phyloP scores from a whole-genome alignment of 805 yeast genomes.

The Candida succiphila region DNA sequence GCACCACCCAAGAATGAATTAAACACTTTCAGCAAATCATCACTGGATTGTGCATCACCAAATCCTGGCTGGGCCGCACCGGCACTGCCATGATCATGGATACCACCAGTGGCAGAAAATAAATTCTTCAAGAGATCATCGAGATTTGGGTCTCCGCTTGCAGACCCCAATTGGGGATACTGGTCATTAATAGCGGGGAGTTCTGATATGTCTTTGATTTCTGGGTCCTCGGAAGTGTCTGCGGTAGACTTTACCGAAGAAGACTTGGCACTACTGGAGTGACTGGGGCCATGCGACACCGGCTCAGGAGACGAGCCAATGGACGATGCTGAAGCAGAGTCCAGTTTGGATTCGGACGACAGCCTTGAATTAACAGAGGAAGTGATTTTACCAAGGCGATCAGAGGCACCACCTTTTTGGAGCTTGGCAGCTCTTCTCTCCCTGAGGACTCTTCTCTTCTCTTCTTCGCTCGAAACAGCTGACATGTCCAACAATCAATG shows the following conservation, averaged over 20 bases:
- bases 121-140: constrained; percentile 6
- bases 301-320: no score
- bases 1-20: constrained; percentile 12
- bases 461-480: constrained; percentile 41
- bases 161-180: no score
- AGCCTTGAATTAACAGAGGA: constrained; percentile 28
- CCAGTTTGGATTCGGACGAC: constrained; percentile 24
- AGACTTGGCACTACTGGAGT: no score
- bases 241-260: no score
- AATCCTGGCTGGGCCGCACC: constrained; percentile 14
- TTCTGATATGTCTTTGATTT: constrained; percentile 10
- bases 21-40: constrained; percentile 21
- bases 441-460: constrained; percentile 45
- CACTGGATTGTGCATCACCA: no score
- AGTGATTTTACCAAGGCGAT: constrained; percentile 41
- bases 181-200: no score
- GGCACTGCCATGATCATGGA: not conserved
- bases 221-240: no score
- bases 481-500: constrained; percentile 31
- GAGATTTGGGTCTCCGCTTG: constrained; percentile 6
- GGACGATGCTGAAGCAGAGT: no score
- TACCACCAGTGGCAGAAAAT: constrained; percentile 2
- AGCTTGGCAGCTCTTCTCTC: constrained; percentile 61
- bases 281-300: no score
- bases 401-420: constrained; percentile 39